Percentiles rank a stretch among this genome's conserved stretches.
These are phyloP conservation scores for Salix caprea DNA, from an alignment of 345 rosid species.

Conservation along the genomic window DNA sequence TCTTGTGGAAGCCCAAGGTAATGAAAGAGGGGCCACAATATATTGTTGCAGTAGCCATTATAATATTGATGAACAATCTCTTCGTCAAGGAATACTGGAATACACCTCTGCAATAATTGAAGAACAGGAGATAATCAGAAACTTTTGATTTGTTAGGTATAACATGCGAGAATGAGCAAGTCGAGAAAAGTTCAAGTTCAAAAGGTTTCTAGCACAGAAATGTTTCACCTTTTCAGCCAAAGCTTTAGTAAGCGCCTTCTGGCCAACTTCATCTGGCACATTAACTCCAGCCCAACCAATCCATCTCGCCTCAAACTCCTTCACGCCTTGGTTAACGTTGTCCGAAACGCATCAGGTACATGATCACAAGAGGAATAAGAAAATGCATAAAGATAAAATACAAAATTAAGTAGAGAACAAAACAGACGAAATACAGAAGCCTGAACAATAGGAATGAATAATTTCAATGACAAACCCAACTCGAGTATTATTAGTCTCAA, in stretches of 20 bases:
- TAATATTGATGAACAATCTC: constrained; percentile 99
- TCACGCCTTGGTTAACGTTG: constrained; percentile 66
- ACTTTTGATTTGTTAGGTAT: background rate
- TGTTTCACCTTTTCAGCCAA: constrained; percentile 84
- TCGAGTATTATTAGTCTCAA: background rate
- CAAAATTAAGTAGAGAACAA: background rate
- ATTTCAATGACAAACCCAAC: background rate
- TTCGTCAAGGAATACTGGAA: constrained; percentile 98
- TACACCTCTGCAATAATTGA: constrained; percentile 67
- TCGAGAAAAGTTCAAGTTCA: background rate
- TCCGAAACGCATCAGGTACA: constrained; percentile 32
- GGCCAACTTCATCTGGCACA: constrained; percentile 95
- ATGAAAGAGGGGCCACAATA: constrained; percentile 97
- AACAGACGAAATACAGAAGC: background rate
- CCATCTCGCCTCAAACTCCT: constrained; percentile 99
- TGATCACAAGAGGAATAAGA: constrained; percentile 5
- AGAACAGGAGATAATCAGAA: constrained; percentile 6
- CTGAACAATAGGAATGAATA: background rate
- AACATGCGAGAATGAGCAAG: background rate
- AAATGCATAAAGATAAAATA: background rate
- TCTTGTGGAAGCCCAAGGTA: constrained; percentile 99
- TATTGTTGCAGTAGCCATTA: constrained; percentile 98
- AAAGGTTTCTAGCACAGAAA: background rate
- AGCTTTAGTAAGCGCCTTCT: constrained; percentile 87
- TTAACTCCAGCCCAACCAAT: constrained; percentile 99